Evolutionary conservation across 2,329 filamentous ascomycete species (phyloP), one percentile per base, ranked within the genome.

Genomic region (Macrophomina tecta): DNA sequence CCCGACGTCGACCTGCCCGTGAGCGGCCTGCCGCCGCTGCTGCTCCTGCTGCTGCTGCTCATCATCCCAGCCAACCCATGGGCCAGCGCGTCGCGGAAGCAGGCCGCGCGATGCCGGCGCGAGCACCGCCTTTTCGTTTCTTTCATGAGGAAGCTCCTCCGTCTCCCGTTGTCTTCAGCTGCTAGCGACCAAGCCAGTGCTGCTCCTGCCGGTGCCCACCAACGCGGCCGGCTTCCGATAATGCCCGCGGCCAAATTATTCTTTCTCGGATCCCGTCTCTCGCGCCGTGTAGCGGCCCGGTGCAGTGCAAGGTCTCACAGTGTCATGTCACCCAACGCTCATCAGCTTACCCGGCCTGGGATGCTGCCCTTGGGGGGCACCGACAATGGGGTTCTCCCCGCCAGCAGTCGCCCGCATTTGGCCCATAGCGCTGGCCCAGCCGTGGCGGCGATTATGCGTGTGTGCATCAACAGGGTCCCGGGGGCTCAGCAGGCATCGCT

Each of bases 321-420:
- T 30, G 36, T 42, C 42, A 49, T 49, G 58, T 51, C 58, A 30
- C 32, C 38, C 45, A 11, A 49, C 45, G 58, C 56, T 18, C 56
- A 48, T 61, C 56, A 61, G 56, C 42, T 46, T 42, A 36, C 30
- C 40, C 16, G n/a, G 36, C 53, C 34, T 28, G 36, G 53, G 11
- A 5, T 12, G 7, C 36, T 30, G 32, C 5, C 42, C 53, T 58
- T 36, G 53, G 53, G 11, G 18, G 34, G 36, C 55, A 32, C 58
- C 58, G 58, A 49, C 58, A 62, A 62, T 62, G 58, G 58, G 58
- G 58, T 49, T 61, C 58, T 49, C 42, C 16, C 42, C 58, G 45
- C 30, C 58, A 38, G 14, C 42, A 46, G 14, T 23, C 56, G 9
- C 28, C 56, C 18, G 56, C 30, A 9, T n/a, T 18, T 5, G 28